Evolutionary conservation across 2,329 filamentous ascomycete species (phyloP), one percentile per base, ranked within the genome.

Genomic region (Fusarium ramigenum): DNA sequence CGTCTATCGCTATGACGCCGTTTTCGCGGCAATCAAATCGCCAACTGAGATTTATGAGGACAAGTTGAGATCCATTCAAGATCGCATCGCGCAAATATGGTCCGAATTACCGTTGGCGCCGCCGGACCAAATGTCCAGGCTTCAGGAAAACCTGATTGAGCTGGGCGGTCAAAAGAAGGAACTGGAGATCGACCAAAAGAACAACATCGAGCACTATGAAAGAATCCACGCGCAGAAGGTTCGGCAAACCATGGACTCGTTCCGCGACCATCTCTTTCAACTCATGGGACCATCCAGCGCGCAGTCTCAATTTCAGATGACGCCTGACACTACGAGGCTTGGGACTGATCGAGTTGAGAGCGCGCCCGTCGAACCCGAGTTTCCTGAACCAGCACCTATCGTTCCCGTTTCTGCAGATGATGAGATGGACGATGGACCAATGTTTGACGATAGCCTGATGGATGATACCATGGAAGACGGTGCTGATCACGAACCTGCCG

Each of bases 131-230:
- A 30, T 15, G 2, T 15, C 42, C 6, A 39, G 40, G 11, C 40
- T 37, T 32, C 54, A 67, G 18, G 50, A 71, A 7, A 30, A 25
- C 15, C 23, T 71, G 14, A 46, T 60, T 23, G 28, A 57, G 36
- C n/a, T 64, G 42, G 49, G 32, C 7, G 70, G 61, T 2, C 50
- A 54, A 23, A 39, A 63, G 36, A 73, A 47, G 28, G 62, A 73
- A 15, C 14, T 73, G 47, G 62, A 73, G 34, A 43, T 63, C 2
- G 16, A 63, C 7, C 50, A 67, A 11, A 42, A 59, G 9, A 25
- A 42, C 9, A 47, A 60, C 12, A 36, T 53, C 2, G 23, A 32
- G 2, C 28, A 43, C 14, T 44, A 63, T 23, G 47, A 58, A 6
- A 50, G n/a, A 23, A 9, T 25, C 1, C 52, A 73, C 19, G 23